Evolutionary conservation across 2,329 filamentous ascomycete species (phyloP).

Genomic region (Scedosporium dehoogii): DNA sequence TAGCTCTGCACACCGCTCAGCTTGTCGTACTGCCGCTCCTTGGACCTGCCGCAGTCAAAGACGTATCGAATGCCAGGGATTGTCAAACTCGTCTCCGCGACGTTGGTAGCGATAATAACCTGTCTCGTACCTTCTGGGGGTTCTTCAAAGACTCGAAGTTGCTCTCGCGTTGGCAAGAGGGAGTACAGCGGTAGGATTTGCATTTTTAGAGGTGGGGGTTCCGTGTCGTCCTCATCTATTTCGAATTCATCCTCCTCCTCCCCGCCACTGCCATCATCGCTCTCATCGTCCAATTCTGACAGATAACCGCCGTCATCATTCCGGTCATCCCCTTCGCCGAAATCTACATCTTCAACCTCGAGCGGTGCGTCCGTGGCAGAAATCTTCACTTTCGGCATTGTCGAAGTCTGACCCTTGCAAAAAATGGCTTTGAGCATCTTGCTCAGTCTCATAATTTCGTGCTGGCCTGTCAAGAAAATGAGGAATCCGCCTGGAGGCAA

Average conservation of each 20-base stretch:
- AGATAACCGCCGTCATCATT: slow-evolving; percentile 6
- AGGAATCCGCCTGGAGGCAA: slow-evolving; percentile 84
- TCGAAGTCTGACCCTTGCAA: slow-evolving; percentile 44
- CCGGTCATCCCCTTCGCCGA: slow-evolving; percentile 57
- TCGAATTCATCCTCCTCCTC: slow-evolving; percentile 58
- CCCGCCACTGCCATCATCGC: slow-evolving; percentile 40
- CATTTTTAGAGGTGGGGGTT: slow-evolving; percentile 57
- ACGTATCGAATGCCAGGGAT: slow-evolving; percentile 94
- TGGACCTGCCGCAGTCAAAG: slow-evolving; percentile 86
- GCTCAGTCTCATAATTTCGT: slow-evolving; percentile 78
- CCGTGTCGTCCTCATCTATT: slow-evolving; percentile 52
- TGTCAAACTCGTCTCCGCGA: slow-evolving; percentile 93
- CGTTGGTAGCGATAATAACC: slow-evolving; percentile 88
- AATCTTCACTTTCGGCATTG: slow-evolving; percentile 61
- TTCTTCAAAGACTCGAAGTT: slow-evolving; percentile 80
- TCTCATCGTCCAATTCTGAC: slow-evolving; percentile 25
- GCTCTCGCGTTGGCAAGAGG: slow-evolving; percentile 79
- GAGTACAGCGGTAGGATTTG: slow-evolving; percentile 93
- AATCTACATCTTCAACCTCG: slow-evolving; percentile 79
- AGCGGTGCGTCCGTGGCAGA: slow-evolving; percentile 68
- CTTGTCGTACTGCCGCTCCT: slow-evolving; percentile 84
- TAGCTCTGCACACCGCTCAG: slow-evolving; percentile 90
- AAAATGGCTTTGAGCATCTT: slow-evolving; percentile 65
- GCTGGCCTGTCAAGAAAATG: slow-evolving; percentile 88
- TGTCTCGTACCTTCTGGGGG: slow-evolving; percentile 74